Conservation (phyloP, 176 grass and related monocot species). For the Juncus inflexus region DNA sequence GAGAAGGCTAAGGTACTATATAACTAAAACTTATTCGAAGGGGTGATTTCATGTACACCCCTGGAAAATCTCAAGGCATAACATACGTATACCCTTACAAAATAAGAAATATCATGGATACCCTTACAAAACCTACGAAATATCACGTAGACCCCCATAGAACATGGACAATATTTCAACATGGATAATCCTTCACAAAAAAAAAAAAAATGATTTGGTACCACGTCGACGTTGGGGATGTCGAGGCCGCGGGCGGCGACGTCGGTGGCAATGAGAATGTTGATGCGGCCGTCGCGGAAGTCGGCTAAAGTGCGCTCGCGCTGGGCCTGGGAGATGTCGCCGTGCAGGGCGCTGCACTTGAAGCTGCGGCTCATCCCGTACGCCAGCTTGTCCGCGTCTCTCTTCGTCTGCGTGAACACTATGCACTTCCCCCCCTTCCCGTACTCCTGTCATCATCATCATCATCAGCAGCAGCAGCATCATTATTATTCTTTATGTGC, state of each 20-base stretch:
- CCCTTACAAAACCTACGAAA: no score
- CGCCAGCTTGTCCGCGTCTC: slow-evolving; percentile 77
- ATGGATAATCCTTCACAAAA: slow-evolving; percentile 9
- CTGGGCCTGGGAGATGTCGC: slow-evolving; percentile 94
- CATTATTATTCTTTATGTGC: no score
- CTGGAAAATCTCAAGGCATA: no score
- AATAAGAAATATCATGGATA: no score
- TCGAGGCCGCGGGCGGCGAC: slow-evolving; percentile 89
- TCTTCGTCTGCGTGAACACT: slow-evolving; percentile 95
- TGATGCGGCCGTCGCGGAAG: slow-evolving; percentile 84
- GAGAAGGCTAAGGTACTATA: no score
- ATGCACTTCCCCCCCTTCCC: slow-evolving; percentile 95
- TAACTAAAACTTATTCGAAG: no score
- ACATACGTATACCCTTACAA: no score
- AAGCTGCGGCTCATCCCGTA: slow-evolving; percentile 83
- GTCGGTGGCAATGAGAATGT: slow-evolving; percentile 83
- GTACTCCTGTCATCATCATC: no score
- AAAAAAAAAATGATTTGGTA: slow-evolving; percentile 31
- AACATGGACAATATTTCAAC: not conserved
- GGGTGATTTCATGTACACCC: no score
- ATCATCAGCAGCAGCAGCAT: no score
- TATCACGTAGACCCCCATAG: no score
- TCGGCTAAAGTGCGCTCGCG: slow-evolving; percentile 79
- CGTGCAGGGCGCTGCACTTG: slow-evolving; percentile 74
- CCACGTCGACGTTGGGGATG: slow-evolving; percentile 98